Percentiles rank a stretch among this genome's conserved stretches.
phyloP scores from a whole-genome alignment of 768 basidiomycete species.

The Calocera viscosa region DNA sequence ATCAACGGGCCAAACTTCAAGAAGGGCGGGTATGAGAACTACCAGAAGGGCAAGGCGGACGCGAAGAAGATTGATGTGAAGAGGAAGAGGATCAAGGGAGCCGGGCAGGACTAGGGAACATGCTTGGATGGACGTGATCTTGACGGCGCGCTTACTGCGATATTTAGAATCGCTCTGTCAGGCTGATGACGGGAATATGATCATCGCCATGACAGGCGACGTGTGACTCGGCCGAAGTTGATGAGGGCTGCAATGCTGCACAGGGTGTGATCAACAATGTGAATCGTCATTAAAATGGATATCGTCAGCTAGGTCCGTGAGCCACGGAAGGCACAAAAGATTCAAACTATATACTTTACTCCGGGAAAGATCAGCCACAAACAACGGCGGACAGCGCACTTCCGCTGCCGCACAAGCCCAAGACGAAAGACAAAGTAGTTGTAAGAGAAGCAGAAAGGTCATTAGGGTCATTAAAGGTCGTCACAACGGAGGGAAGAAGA shows the following conservation, averaged over 20 bases:
- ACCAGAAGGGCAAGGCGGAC: constrained; percentile 2
- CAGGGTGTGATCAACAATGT: not conserved
- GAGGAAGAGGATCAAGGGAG: constrained; percentile 11
- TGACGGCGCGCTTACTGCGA: too few relatives aligned
- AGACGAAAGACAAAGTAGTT: not conserved
- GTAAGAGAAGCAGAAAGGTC: constrained; percentile 1
- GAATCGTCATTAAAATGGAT: constrained; percentile 6
- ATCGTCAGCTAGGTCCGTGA: constrained; percentile 5
- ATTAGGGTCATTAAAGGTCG: constrained; percentile 9
- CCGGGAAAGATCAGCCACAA: not conserved
- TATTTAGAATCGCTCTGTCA: too few relatives aligned
- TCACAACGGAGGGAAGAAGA: not conserved
- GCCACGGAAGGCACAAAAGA: not conserved
- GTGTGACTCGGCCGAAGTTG: too few relatives aligned
- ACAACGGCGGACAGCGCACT: not conserved
- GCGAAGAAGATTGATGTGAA: constrained; percentile 12
- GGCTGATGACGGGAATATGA: not conserved
- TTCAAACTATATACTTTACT: constrained; percentile 6
- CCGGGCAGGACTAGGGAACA: constrained; percentile 8
- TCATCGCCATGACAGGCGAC: not conserved
- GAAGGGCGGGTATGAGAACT: not conserved
- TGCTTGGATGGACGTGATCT: too few relatives aligned
- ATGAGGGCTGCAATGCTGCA: not conserved
- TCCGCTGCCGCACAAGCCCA: not conserved
- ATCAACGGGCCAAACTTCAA: not conserved